These are phyloP conservation scores for Salix brachista DNA, from an alignment of 345 rosid species.

Conservation along the genomic window DNA sequence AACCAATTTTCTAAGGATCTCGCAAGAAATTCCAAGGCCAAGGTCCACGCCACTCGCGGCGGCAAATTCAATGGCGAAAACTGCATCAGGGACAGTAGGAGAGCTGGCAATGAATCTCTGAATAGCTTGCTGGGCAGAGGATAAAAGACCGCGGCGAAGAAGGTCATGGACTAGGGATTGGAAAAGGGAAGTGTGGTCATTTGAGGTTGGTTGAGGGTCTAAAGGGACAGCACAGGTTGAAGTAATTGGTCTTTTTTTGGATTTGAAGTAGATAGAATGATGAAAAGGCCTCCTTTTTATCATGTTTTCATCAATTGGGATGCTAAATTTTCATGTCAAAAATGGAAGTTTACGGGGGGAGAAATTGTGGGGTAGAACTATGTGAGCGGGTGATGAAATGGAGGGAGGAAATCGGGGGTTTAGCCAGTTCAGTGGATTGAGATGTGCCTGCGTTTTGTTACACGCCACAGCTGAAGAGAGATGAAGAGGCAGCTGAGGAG, in stretches of 20 bases:
- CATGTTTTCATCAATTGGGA: not conserved
- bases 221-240: no score
- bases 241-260: no score
- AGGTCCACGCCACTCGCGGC: no score
- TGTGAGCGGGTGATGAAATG: not conserved
- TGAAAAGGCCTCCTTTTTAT: no score
- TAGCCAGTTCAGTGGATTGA: not conserved
- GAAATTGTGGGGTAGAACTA: not conserved
- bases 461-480: no score
- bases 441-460: not conserved
- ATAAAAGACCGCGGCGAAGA: slow-evolving; percentile 32
- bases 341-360: not conserved
- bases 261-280: no score
- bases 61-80: no score
- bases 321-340: not conserved
- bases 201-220: not conserved
- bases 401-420: not conserved
- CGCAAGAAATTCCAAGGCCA: no score
- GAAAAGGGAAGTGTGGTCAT: slow-evolving; percentile 37
- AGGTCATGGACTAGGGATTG: slow-evolving; percentile 45
- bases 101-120: slow-evolving; percentile 25
- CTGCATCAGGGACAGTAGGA: no score
- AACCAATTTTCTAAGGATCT: no score
- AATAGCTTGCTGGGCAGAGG: slow-evolving; percentile 41
- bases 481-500: no score